A percentile compares a stretch with the other conserved stretches of the same genome.
Conservation (phyloP, 768 basidiomycete species). For the Boletus speciosus region DNA sequence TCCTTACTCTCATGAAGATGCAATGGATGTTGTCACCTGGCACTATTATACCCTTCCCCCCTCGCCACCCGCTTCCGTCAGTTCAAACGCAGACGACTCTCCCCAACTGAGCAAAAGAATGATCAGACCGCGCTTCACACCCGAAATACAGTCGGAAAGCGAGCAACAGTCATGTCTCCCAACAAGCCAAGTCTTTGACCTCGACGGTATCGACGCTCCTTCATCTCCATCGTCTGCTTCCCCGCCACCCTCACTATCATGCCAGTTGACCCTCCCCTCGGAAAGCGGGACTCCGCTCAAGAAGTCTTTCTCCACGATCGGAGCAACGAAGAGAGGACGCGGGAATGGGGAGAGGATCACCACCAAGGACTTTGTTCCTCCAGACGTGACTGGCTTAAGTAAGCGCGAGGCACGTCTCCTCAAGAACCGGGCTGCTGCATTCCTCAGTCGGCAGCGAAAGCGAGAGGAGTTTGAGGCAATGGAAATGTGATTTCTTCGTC, state of each 20-base stretch:
- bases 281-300: conserved; percentile 28
- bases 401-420: conserved; percentile 90
- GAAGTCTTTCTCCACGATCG: conserved; percentile 46
- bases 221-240: conserved; percentile 35
- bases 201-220: conserved; percentile 29
- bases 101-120: conserved; percentile 43
- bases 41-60: conserved; percentile 48
- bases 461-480: conserved; percentile 89
- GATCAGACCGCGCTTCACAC: conserved; percentile 50
- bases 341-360: conserved; percentile 45
- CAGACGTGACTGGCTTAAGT: conserved; percentile 82
- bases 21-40: conserved; percentile 42
- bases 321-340: conserved; percentile 46
- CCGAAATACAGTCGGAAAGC: conserved; percentile 41
- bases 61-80: conserved; percentile 47
- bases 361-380: conserved; percentile 83
- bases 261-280: conserved; percentile 35
- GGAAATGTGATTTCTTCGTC: conserved; percentile 67
- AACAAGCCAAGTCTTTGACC: conserved; percentile 72
- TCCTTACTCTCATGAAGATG: conserved; percentile 31
- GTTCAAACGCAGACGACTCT: conserved; percentile 43
- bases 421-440: conserved; percentile 90
- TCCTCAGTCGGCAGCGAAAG: conserved; percentile 87
- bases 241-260: conserved; percentile 28
- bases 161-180: conserved; percentile 57